Percentiles rank a stretch among this genome's conserved stretches.
Conservation (phyloP, 1,139 yeast species). For the Suhomyces atakaporum region DNA sequence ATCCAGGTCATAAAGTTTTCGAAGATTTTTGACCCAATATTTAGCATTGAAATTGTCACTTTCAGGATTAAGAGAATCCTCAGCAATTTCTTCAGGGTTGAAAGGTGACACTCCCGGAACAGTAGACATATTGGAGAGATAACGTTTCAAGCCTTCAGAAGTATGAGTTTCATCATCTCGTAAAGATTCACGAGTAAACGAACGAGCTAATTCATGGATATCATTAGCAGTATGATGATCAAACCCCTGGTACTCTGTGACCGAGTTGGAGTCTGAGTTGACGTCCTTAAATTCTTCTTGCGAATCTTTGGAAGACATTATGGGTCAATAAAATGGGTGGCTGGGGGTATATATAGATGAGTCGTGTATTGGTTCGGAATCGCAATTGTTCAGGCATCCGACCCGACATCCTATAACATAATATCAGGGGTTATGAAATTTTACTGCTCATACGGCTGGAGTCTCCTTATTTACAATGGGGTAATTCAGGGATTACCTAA, state of each 20-base stretch:
- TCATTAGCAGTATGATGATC: conserved; percentile 27
- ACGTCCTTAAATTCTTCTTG: conserved; percentile 7
- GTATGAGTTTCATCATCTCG: conserved; percentile 10
- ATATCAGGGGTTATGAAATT: not conserved
- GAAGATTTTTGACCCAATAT: conserved; percentile 74
- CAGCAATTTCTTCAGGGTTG: conserved; percentile 15
- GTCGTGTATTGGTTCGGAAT: too few relatives aligned
- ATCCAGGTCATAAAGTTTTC: conserved; percentile 54
- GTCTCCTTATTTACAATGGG: too few relatives aligned
- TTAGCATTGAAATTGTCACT: conserved; percentile 60
- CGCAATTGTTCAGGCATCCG: too few relatives aligned
- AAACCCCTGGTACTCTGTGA: conserved; percentile 43
- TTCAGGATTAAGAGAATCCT: conserved; percentile 32
- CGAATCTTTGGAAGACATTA: conserved; percentile 10
- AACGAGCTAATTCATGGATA: conserved; percentile 65
- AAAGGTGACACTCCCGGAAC: conserved; percentile 53
- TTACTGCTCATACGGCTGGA: too few relatives aligned
- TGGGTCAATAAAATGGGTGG: not conserved
- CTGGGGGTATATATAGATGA: not conserved
- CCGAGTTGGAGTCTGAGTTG: conserved; percentile 20
- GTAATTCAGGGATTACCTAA: too few relatives aligned
- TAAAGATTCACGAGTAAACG: conserved; percentile 34
- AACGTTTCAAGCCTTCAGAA: conserved; percentile 26
- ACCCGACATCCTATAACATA: not conserved
- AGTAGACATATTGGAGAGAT: conserved; percentile 51